These are phyloP conservation scores for Parietaria judaica DNA, from an alignment of 306 rosid genomes.

Conservation along the genomic window DNA sequence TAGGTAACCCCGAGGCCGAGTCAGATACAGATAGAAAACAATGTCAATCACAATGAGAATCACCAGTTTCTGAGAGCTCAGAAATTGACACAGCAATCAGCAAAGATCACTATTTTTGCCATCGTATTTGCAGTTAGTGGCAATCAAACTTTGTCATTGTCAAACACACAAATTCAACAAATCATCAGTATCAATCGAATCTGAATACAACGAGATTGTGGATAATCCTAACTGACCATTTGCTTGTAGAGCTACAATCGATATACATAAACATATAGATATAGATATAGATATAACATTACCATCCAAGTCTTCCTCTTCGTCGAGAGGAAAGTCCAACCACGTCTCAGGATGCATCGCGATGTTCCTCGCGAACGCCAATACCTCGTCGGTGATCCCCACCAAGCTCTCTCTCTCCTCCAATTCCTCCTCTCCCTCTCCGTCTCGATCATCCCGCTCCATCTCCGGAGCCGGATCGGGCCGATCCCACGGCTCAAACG, in stretches of 20 bases:
- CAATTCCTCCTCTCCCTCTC: constrained; percentile 14
- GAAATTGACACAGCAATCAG: not conserved
- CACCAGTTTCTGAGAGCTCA: not conserved
- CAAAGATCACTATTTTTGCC: not conserved
- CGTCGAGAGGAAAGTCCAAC: constrained; percentile 92
- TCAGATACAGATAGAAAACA: not conserved
- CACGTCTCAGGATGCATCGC: constrained; percentile 99
- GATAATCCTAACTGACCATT: not conserved
- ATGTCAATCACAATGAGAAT: not conserved
- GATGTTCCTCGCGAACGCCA: constrained; percentile 73
- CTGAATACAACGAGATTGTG: not conserved
- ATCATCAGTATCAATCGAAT: not conserved
- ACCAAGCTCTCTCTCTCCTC: constrained; percentile 30
- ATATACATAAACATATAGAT: not conserved
- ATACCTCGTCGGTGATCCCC: constrained; percentile 81
- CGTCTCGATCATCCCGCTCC: constrained; percentile 4
- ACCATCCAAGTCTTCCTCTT: constrained; percentile 82
- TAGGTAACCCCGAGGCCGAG: too few relatives aligned
- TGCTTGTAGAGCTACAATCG: not conserved
- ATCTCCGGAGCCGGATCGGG: constrained; percentile 14
- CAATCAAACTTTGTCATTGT: not conserved
- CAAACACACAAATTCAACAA: not conserved
- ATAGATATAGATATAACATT: constrained; percentile 6
- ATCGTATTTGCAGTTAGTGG: not conserved
- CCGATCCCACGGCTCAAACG: constrained; percentile 19